Evolutionary conservation across 2,329 filamentous ascomycete species (phyloP).

Genomic region (Aspergillus brasiliensis): DNA sequence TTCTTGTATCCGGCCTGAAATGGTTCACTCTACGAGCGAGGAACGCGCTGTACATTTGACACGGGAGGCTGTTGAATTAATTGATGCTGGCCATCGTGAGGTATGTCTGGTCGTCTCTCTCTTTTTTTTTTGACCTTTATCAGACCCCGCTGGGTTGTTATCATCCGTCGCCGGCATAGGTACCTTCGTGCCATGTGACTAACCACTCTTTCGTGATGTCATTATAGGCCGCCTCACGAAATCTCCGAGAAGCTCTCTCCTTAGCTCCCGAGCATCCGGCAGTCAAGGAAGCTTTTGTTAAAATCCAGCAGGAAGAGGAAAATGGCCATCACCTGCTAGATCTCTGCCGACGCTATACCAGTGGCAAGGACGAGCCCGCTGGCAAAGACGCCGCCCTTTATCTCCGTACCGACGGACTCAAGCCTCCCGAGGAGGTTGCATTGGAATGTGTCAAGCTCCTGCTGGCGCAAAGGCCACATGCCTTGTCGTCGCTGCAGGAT

Average conservation of each 20-base stretch:
- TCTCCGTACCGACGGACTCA: slow-evolving; percentile 46
- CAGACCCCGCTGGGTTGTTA: background rate
- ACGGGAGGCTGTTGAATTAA: slow-evolving; percentile 50
- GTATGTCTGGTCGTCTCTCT: slow-evolving; percentile 30
- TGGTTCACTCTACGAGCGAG: slow-evolving; percentile 47
- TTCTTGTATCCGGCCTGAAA: slow-evolving; percentile 34
- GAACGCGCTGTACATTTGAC: slow-evolving; percentile 50
- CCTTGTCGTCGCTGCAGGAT: slow-evolving; percentile 46
- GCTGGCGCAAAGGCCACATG: slow-evolving; percentile 38
- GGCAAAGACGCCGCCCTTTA: slow-evolving; percentile 48
- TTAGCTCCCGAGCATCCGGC: slow-evolving; percentile 48
- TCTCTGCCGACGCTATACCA: slow-evolving; percentile 47
- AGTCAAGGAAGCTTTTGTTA: slow-evolving; percentile 49
- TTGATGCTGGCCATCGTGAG: slow-evolving; percentile 49
- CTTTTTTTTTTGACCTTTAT: background rate
- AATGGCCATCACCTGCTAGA: slow-evolving; percentile 47
- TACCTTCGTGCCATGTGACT: slow-evolving; percentile 12
- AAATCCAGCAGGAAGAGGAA: slow-evolving; percentile 47
- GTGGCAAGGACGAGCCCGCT: slow-evolving; percentile 44
- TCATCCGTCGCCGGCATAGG: slow-evolving; percentile 2
- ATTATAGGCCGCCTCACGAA: slow-evolving; percentile 48
- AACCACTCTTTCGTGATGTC: slow-evolving; percentile 12
- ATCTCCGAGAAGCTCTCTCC: slow-evolving; percentile 52
- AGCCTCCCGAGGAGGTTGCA: slow-evolving; percentile 45
- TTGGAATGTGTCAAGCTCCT: slow-evolving; percentile 48